phyloP scores from a whole-genome alignment of 2,329 filamentous ascomycete species.

The Xenosphaeropsis pyriputrescens region DNA sequence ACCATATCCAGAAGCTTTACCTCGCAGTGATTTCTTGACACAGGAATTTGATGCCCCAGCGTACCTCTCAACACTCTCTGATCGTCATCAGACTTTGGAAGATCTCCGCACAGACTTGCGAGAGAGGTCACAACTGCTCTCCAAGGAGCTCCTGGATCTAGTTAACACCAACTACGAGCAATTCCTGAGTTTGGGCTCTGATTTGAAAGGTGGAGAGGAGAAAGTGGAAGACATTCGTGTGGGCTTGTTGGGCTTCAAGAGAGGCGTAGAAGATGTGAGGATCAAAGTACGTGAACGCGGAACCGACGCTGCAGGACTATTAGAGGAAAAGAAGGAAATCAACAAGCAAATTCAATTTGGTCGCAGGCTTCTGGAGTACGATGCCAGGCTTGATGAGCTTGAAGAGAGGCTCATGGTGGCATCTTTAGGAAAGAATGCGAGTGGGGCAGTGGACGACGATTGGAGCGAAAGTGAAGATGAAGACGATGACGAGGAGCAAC shows the following conservation, averaged over 20 bases:
- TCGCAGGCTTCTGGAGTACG: constrained; percentile 50
- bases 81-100: constrained; percentile 90
- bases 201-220: constrained; percentile 77
- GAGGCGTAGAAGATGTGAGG: constrained; percentile 66
- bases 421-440: constrained; percentile 11
- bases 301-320: constrained; percentile 43
- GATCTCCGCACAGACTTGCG: constrained; percentile 80
- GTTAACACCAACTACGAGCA: constrained; percentile 93
- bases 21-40: constrained; percentile 68
- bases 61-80: constrained; percentile 71
- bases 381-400: constrained; percentile 44
- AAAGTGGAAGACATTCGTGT: constrained; percentile 82
- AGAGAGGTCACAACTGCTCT: constrained; percentile 64
- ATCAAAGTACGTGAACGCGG: constrained; percentile 47
- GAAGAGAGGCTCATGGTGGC: constrained; percentile 48
- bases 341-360: constrained; percentile 46
- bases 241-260: constrained; percentile 69
- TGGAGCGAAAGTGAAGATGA: constrained; percentile 24
- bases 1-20: constrained; percentile 77
- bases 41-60: constrained; percentile 62
- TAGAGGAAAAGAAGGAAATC: constrained; percentile 53
- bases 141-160: constrained; percentile 77
- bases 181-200: constrained; percentile 71
- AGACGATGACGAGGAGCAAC: constrained; percentile 19
- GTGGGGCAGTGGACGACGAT: constrained; percentile 13